Evolutionary conservation across 768 basidiomycete species (phyloP).

Genomic region (Trametes meyenii): DNA sequence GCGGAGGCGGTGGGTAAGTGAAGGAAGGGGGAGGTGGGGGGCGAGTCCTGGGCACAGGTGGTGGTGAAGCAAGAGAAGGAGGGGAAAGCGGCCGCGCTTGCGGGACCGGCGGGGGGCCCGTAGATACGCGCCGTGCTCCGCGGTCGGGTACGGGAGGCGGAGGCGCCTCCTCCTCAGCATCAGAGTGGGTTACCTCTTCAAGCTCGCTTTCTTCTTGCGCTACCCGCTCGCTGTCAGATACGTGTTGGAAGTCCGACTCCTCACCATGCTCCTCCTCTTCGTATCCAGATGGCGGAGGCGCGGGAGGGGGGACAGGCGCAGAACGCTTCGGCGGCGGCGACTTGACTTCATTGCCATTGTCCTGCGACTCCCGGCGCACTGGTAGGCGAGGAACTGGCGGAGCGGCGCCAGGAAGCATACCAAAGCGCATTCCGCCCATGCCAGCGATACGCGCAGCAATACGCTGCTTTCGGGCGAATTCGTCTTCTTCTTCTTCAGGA

Average conservation of each 20-base stretch:
- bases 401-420: slow-evolving; percentile 47
- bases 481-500: slow-evolving; percentile 59
- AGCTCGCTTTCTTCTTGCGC: slow-evolving; percentile 76
- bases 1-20: slow-evolving; percentile 26
- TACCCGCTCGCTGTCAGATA: slow-evolving; percentile 60
- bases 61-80: slow-evolving; percentile 31
- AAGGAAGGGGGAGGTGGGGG: slow-evolving; percentile 17
- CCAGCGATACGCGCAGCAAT: slow-evolving; percentile 57
- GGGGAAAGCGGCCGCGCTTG: slow-evolving; percentile 13
- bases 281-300: slow-evolving; percentile 23
- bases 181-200: slow-evolving; percentile 64
- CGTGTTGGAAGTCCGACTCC: slow-evolving; percentile 39
- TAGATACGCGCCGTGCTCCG: slow-evolving; percentile 35
- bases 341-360: slow-evolving; percentile 9
- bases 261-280: slow-evolving; percentile 49
- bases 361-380: slow-evolving; percentile 19
- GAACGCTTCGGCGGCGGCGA: slow-evolving; percentile 26
- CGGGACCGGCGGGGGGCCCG: slow-evolving; percentile 24
- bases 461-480: slow-evolving; percentile 54
- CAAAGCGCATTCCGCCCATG: slow-evolving; percentile 60
- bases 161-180: slow-evolving; percentile 48
- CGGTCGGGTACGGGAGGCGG: slow-evolving; percentile 58
- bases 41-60: slow-evolving; percentile 26
- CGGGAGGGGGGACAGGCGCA: slow-evolving; percentile 21
- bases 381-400: slow-evolving; percentile 31